These are phyloP conservation scores for Candida lessepsii DNA, from an alignment of 805 yeast species.

Conservation along the genomic window DNA sequence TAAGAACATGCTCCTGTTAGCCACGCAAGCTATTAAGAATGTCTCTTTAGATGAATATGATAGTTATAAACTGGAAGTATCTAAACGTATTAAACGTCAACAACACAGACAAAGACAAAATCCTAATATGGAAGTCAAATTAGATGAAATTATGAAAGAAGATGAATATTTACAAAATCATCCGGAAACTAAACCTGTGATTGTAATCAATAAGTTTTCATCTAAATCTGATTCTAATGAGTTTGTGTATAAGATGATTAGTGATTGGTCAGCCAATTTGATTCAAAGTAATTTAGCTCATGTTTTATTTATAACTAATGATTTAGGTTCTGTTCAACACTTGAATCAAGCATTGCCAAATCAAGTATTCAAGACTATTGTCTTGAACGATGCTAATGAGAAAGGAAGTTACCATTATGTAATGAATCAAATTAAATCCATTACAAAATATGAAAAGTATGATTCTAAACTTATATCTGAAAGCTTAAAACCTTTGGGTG, in stretches of 20 bases:
- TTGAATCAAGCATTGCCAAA: slow-evolving; percentile 77
- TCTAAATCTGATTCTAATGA: slow-evolving; percentile 50
- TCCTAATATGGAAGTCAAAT: slow-evolving; percentile 18
- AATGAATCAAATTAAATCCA: slow-evolving; percentile 46
- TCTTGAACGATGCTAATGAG: slow-evolving; percentile 78
- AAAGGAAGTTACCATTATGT: slow-evolving; percentile 72
- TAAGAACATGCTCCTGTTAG: slow-evolving; percentile 72
- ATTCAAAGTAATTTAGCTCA: slow-evolving; percentile 81
- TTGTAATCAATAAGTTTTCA: slow-evolving; percentile 74
- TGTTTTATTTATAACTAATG: slow-evolving; percentile 84
- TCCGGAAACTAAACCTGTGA: slow-evolving; percentile 81
- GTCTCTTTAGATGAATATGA: slow-evolving; percentile 42
- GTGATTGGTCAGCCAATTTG: slow-evolving; percentile 86
- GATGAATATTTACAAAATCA: slow-evolving; percentile 82
- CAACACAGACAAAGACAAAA: slow-evolving; percentile 18
- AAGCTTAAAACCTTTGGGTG: slow-evolving; percentile 79
- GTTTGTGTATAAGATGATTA: slow-evolving; percentile 67
- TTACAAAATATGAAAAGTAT: slow-evolving; percentile 17
- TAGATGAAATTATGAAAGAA: slow-evolving; percentile 50
- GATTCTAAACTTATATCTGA: slow-evolving; percentile 41
- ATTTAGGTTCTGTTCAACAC: slow-evolving; percentile 69
- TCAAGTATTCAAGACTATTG: slow-evolving; percentile 74
- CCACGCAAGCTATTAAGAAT: slow-evolving; percentile 70
- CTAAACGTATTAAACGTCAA: slow-evolving; percentile 19
- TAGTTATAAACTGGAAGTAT: slow-evolving; percentile 25